phyloP scores from a whole-genome alignment of 306 rosid genomes.

The Malus domestica region DNA sequence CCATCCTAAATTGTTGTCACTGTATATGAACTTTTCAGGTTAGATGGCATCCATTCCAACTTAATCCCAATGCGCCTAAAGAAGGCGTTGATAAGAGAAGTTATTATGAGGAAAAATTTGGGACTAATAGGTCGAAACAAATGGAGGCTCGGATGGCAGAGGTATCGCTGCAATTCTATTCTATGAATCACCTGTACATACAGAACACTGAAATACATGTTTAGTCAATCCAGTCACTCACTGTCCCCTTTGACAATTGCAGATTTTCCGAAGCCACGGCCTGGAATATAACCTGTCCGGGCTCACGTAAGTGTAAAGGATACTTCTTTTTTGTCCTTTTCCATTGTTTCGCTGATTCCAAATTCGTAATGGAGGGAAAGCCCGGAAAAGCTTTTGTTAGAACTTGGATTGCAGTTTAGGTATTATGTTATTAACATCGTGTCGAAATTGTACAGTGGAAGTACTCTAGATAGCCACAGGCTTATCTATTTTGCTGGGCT shows the following conservation, averaged over 20 bases:
- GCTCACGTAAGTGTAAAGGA: conserved; percentile 55
- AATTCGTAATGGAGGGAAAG: not conserved
- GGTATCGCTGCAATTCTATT: conserved; percentile 32
- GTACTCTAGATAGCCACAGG: conserved; percentile 85
- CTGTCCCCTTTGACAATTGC: conserved; percentile 23
- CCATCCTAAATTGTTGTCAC: not conserved
- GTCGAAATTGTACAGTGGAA: conserved; percentile 65
- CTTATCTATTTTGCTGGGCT: conserved; percentile 67
- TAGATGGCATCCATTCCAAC: conserved; percentile 85
- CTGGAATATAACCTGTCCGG: conserved; percentile 56
- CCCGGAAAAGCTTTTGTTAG: not conserved
- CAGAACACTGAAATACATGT: not conserved
- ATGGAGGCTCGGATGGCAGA: conserved; percentile 73
- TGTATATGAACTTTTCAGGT: conserved; percentile 34
- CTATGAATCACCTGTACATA: not conserved
- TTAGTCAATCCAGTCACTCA: not conserved
- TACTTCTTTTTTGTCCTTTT: not conserved
- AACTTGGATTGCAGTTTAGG: not conserved
- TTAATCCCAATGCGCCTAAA: conserved; percentile 68
- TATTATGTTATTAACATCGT: conserved; percentile 1
- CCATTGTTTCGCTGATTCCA: not conserved
- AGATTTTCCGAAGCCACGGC: conserved; percentile 53
- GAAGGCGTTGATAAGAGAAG: conserved; percentile 68
- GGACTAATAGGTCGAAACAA: conserved; percentile 35
- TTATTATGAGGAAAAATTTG: conserved; percentile 51